Percentiles rank a stretch among this genome's conserved stretches.
These are phyloP conservation scores for Neocallimastix lanati DNA, from an alignment of 192 early-diverging fungal species.

Conservation along the genomic window DNA sequence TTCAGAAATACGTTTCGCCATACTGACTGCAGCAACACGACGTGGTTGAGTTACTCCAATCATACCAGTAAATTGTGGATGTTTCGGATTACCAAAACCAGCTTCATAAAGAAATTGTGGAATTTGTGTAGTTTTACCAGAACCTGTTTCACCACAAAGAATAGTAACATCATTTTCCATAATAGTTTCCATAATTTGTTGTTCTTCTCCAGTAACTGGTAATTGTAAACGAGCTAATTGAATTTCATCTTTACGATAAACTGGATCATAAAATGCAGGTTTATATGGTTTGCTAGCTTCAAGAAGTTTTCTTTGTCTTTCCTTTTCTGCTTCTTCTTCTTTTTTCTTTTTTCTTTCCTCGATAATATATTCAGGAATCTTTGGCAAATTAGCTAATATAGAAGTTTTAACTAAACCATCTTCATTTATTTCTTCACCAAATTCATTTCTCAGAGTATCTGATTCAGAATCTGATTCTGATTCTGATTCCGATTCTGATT, in stretches of 20 bases:
- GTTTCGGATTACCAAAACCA: conserved; percentile 75
- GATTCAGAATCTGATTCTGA: background rate
- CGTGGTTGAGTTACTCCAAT: conserved; percentile 97
- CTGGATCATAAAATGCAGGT: conserved; percentile 47
- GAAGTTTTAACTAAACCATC: background rate
- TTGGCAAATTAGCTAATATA: background rate
- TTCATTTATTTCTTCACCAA: conserved; percentile 15
- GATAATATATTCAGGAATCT: background rate
- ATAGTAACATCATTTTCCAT: conserved; percentile 66
- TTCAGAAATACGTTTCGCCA: conserved; percentile 83
- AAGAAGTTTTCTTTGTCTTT: background rate
- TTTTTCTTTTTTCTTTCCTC: background rate
- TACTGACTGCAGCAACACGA: conserved; percentile 88
- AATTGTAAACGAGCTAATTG: conserved; percentile 58
- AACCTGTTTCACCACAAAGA: conserved; percentile 95
- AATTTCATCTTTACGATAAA: conserved; percentile 54
- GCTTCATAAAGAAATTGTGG: conserved; percentile 97
- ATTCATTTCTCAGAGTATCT: conserved; percentile 13
- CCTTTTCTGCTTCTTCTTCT: background rate
- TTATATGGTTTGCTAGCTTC: background rate
- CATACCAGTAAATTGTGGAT: conserved; percentile 55
- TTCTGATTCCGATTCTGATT: background rate
- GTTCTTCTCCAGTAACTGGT: conserved; percentile 86
- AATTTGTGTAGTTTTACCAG: conserved; percentile 87
- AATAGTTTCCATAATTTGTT: conserved; percentile 95